A percentile compares a stretch with the other conserved stretches of the same genome.
Evolutionary conservation across 2,329 filamentous ascomycete genomes (phyloP).

Genomic region (Ceratocystis cacaofunesta): DNA sequence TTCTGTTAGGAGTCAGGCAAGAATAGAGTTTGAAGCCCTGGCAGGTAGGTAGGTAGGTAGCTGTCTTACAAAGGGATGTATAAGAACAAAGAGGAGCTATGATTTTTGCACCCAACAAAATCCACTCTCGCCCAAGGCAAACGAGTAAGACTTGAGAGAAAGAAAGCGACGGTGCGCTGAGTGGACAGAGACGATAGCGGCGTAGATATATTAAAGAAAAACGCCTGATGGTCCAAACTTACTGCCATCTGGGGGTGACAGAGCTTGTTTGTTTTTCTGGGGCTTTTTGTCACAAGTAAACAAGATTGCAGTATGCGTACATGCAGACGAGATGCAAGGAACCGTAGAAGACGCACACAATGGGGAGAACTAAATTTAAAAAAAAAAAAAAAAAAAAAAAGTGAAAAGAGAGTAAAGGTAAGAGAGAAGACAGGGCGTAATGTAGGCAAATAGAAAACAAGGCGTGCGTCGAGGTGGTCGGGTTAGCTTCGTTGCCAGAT

Average conservation of each 20-base stretch:
- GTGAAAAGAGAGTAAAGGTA: not conserved
- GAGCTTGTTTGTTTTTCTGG: slow-evolving; percentile 3
- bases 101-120: not conserved
- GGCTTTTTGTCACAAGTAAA: not conserved
- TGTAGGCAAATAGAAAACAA: not conserved
- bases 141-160: not conserved
- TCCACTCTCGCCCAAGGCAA: not conserved
- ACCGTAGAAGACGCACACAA: not conserved
- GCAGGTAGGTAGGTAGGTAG: not conserved
- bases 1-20: not conserved
- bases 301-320: not conserved
- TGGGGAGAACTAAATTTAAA: too few species aligned
- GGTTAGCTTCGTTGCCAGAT: not conserved
- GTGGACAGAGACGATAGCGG: not conserved
- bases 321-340: not conserved
- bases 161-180: not conserved
- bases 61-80: not conserved
- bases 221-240: not conserved
- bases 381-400: not conserved
- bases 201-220: not conserved
- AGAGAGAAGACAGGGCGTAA: not conserved
- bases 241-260: slow-evolving; percentile 2
- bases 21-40: not conserved
- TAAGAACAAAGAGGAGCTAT: not conserved
- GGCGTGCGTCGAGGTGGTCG: not conserved